Conservation (phyloP, 345 rosid genomes). For the Psidium guajava region DNA sequence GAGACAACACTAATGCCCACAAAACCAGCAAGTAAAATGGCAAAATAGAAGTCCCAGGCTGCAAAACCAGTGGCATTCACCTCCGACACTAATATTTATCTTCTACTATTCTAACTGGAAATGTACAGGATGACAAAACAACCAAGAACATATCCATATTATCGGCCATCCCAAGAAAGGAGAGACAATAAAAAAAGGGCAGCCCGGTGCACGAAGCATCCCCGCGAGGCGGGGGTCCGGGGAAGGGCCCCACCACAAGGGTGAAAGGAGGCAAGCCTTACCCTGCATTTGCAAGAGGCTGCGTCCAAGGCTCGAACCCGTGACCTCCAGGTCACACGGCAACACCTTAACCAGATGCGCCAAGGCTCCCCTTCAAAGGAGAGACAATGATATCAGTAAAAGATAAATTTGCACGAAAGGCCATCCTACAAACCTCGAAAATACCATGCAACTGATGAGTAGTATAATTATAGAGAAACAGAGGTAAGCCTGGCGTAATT, state of each 20-base stretch:
- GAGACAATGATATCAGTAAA: not conserved
- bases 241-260: no score
- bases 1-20: not conserved
- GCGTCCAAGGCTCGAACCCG: no score
- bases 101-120: not conserved
- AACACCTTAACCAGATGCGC: no score
- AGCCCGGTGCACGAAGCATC: no score
- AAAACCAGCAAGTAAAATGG: not conserved
- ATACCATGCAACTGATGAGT: slow-evolving; percentile 98
- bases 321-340: no score
- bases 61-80: not conserved
- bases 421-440: slow-evolving; percentile 63
- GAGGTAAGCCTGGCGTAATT: slow-evolving; percentile 92
- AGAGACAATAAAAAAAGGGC: no score
- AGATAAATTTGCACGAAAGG: not conserved
- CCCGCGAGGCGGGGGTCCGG: no score
- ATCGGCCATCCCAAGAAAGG: not conserved
- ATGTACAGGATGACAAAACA: not conserved
- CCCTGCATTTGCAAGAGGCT: no score
- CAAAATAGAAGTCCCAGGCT: not conserved
- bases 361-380: no score
- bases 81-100: not conserved
- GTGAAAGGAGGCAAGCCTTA: no score
- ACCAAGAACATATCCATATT: not conserved
- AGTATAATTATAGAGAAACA: slow-evolving; percentile 94